Evolutionary conservation across 2,329 filamentous ascomycete genomes (phyloP), one percentile per base, ranked within the genome.

Genomic region (Beauveria varroae): DNA sequence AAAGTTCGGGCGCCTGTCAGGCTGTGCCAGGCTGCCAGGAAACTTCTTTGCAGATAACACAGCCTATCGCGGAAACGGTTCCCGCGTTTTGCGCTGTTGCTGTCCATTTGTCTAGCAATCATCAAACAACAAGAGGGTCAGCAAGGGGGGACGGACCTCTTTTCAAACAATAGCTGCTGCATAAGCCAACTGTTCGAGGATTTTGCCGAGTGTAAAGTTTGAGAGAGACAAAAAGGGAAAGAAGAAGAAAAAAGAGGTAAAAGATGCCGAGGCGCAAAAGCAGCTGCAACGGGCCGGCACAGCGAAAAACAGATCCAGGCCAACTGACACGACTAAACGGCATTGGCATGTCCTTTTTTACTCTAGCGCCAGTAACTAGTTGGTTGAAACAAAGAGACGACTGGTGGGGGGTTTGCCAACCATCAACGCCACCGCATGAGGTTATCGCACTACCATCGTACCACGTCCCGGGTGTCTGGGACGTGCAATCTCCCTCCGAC

Each of bases 41-140:
- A 37, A 14, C 34, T 37, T 37, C 5, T 37, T 14, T 34, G 30
- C 30, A 34, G 30, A 34, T 34, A 34, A 14, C 34, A 37, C 34
- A 40, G 20, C 16, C 26, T 34, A 49, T 24, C 47, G 40, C 51
- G 50, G 22, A 52, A 50, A 24, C 7, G 47, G 18, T 40, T 47
- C 47, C 47, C 9, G 10, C 24, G 3, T 46, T 55, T 40, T 34
- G 7, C 8, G 0, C n/a, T 26, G 9, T 5, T 30, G 20, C 28
- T 53, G 20, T 22, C 28, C 24, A n/a, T 18, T 34, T 59, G 57
- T 59, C 57, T 59, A 28, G 57, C 47, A 50, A 28, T 59, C 57
- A 59, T 59, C 57, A 59, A 59, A 59, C 47, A 59, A 59, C 20
- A 30, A 30, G 10, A 34, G 30, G 30, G 30, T 34, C 30, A 34